phyloP scores from a whole-genome alignment of 768 basidiomycete species.

The Calocybe indica region DNA sequence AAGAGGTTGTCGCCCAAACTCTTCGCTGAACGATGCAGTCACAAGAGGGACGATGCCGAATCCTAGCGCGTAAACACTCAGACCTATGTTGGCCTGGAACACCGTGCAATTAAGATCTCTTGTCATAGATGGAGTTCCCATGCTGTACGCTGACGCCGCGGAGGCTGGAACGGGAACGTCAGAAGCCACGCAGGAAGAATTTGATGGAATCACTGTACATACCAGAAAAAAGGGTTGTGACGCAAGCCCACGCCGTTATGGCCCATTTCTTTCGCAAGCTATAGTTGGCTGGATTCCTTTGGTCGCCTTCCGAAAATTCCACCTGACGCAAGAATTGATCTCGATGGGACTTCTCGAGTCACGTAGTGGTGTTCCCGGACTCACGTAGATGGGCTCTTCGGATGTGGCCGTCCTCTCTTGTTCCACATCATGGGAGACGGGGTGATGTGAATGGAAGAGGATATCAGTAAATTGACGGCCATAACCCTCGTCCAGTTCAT shows the following conservation, averaged over 20 bases:
- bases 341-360: neutral
- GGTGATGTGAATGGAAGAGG: slow-evolving; percentile 15
- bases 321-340: slow-evolving; percentile 9
- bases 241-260: slow-evolving; percentile 36
- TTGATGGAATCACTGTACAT: slow-evolving; percentile 6
- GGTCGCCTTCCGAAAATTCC: slow-evolving; percentile 17
- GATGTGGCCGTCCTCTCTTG: neutral
- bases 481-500: slow-evolving; percentile 26
- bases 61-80: slow-evolving; percentile 51
- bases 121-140: slow-evolving; percentile 55
- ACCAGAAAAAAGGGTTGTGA: slow-evolving; percentile 44
- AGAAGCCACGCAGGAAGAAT: neutral
- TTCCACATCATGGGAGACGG: neutral
- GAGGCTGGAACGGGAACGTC: slow-evolving; percentile 29
- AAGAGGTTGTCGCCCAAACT: slow-evolving; percentile 59
- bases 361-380: neutral
- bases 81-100: slow-evolving; percentile 41
- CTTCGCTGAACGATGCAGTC: slow-evolving; percentile 67
- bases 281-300: slow-evolving; percentile 17
- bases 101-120: slow-evolving; percentile 38
- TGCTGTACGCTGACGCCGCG: slow-evolving; percentile 43
- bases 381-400: slow-evolving; percentile 9
- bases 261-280: slow-evolving; percentile 17
- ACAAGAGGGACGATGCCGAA: slow-evolving; percentile 61
- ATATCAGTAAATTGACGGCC: slow-evolving; percentile 23